These are phyloP conservation scores for Trichoderma aggressivum DNA, from an alignment of 2,329 filamentous ascomycete genomes.

Conservation along the genomic window DNA sequence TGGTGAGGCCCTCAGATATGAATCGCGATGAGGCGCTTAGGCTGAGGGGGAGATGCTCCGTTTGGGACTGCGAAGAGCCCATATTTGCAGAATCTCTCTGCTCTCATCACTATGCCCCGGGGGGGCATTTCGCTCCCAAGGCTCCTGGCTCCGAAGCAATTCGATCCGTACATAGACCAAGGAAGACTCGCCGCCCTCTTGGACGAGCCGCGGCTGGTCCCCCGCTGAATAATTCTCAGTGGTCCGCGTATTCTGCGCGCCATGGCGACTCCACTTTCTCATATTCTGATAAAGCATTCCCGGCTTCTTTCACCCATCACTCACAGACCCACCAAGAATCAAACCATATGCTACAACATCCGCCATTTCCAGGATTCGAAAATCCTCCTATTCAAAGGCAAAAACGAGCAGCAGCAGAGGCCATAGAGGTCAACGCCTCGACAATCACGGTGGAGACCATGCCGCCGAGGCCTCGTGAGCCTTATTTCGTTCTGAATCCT, in stretches of 20 bases:
- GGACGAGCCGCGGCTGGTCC: background rate
- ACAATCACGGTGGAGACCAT: background rate
- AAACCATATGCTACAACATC: background rate
- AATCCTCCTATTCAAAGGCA: background rate
- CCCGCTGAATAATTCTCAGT: background rate
- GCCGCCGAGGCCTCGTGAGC: background rate
- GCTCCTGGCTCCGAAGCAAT: background rate
- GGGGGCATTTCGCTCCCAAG: background rate
- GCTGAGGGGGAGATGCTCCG: background rate
- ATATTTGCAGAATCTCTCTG: background rate
- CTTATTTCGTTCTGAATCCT: slow-evolving; percentile 1
- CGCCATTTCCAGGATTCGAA: background rate
- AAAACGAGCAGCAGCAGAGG: background rate
- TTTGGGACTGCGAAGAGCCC: slow-evolving; percentile 8
- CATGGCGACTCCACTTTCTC: background rate
- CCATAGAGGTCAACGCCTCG: background rate
- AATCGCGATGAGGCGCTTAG: background rate
- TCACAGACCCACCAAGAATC: background rate
- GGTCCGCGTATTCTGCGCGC: background rate
- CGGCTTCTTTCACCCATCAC: background rate
- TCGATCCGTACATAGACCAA: slow-evolving; percentile 15
- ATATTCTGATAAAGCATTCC: background rate
- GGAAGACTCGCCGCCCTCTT: slow-evolving; percentile 4
- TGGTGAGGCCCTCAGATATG: slow-evolving; percentile 10
- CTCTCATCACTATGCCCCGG: background rate